Evolutionary conservation across 495 filamentous ascomycete species (phyloP), one percentile per base, ranked within the genome.

Genomic region (Talaromyces trachyspermus): DNA sequence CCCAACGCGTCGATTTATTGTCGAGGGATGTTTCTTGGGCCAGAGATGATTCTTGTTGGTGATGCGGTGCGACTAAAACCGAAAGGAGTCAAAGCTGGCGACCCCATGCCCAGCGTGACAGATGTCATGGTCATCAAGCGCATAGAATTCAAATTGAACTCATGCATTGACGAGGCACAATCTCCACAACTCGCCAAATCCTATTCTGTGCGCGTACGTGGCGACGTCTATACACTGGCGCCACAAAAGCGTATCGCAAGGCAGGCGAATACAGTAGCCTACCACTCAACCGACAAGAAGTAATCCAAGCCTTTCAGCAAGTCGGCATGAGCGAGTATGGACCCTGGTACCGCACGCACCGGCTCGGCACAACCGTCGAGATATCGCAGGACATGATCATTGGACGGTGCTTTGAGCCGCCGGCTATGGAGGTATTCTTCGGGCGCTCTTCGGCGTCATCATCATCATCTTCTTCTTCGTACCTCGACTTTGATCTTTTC

Each of bases 11-110:
- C 55, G 1, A 65, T 83, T 27, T 66, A 63, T 41, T 74, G 70
- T 49, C 61, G 66, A 38, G 80, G 76, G 1, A 68, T 81, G 25
- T 84, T 68, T 47, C 53, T 83, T 2, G 80, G 80, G 0, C 49
- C 71, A 4, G 80, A 84, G 49, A 56, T 80, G 5, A 38, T 82
- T 2, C 50, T 65, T 9, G 55, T 77, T 15, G 72, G 71, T 3
- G 80, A 84, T 50, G 61, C 66, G 1, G 65, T 81, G 1, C 74
- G 77, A 11, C 54, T 84, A 2, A 64, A 69, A 46, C 73, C 57
- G 40, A 55, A 46, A 12, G 49, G 38, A n/a, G 57, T 57, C 20
- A 50, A 55, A 18, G 40, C 44, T 5, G 23, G 55, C n/a, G 27
- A 24, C 7, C 8, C 47, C 27, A 11, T 35, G 23, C 4, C 43